A percentile compares a stretch with the other conserved stretches of the same genome.
These are phyloP conservation scores for Cordyceps javanica DNA, from an alignment of 2,329 filamentous ascomycete genomes.

Conservation along the genomic window DNA sequence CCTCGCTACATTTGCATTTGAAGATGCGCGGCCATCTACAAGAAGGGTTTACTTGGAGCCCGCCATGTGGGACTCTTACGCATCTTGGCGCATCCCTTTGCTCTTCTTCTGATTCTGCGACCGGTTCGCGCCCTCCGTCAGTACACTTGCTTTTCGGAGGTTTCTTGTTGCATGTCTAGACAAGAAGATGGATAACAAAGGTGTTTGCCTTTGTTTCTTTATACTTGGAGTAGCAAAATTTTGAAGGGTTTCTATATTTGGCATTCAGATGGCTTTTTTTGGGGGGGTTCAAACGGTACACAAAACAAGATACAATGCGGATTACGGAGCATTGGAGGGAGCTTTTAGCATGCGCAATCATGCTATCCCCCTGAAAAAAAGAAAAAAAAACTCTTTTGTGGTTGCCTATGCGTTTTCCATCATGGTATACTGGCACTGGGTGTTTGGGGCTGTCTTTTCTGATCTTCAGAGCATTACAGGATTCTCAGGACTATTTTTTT, in stretches of 20 bases:
- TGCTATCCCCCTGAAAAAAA: background rate
- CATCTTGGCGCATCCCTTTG: background rate
- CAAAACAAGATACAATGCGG: slow-evolving; percentile 2
- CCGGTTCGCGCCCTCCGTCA: background rate
- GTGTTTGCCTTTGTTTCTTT: background rate
- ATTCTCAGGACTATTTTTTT: background rate
- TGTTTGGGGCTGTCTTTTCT: slow-evolving; percentile 2
- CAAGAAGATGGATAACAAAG: background rate
- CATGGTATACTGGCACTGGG: background rate
- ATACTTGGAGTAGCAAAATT: background rate
- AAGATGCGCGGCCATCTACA: background rate
- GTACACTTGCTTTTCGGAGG: background rate
- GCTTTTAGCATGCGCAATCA: background rate
- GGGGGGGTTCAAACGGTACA: slow-evolving; percentile 3
- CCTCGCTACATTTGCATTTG: background rate
- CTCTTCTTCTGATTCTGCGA: background rate
- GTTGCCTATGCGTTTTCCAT: background rate
- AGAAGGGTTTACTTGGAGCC: background rate
- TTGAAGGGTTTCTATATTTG: background rate
- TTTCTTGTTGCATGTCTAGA: background rate
- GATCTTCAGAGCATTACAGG: background rate
- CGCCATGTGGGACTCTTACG: background rate
- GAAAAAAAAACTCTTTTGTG: background rate
- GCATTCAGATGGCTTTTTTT: background rate
- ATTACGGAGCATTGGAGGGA: background rate